phyloP scores from a whole-genome alignment of 768 basidiomycete species.

The Russula sp. region DNA sequence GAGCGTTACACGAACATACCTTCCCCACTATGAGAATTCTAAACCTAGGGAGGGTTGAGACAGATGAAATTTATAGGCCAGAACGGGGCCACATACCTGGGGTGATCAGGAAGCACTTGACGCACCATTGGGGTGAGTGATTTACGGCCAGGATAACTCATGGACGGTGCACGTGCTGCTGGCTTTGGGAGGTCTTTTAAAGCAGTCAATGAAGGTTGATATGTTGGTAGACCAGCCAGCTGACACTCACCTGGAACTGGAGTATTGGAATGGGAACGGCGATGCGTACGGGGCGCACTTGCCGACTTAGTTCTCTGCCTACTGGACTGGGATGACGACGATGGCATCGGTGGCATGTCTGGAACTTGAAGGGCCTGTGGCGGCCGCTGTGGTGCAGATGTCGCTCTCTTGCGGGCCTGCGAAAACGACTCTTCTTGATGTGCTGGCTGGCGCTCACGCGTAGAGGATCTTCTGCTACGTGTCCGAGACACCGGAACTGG shows the following conservation, averaged over 20 bases:
- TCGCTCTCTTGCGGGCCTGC: neutral
- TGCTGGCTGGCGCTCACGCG: too few species aligned
- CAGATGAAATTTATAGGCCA: neutral
- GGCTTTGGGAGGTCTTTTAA: neutral
- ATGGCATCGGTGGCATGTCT: neutral
- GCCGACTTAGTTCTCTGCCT: neutral
- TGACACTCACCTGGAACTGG: neutral
- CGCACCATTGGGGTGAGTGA: neutral
- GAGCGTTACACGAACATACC: neutral
- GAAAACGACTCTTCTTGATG: too few species aligned
- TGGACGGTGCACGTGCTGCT: neutral
- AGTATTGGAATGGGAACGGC: neutral
- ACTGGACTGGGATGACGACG: neutral
- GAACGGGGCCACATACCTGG: neutral
- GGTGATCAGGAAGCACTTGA: neutral
- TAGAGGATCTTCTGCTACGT: too few species aligned
- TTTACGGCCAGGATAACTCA: neutral
- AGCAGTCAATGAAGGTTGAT: neutral
- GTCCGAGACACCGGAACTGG: too few species aligned
- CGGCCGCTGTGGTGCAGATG: too few species aligned
- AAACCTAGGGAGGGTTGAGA: neutral
- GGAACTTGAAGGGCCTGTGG: too few species aligned
- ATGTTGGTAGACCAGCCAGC: neutral
- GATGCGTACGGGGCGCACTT: too few species aligned
- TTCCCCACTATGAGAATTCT: constrained; percentile 6